Percentiles rank a stretch among this genome's conserved stretches.
phyloP scores from a whole-genome alignment of 352 stramenopile species.

The Phytophthora crassamura region DNA sequence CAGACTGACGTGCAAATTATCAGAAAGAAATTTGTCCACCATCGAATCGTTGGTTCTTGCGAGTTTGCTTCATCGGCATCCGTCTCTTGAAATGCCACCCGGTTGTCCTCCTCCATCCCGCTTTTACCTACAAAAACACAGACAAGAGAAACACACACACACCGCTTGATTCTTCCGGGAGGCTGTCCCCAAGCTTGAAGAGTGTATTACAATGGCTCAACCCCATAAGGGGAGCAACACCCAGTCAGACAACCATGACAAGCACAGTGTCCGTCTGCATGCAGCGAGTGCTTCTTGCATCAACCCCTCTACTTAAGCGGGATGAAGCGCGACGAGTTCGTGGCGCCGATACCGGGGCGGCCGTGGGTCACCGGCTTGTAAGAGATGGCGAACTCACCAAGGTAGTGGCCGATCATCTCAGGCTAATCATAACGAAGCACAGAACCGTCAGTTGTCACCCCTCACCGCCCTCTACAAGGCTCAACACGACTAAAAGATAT shows the following conservation, averaged over 20 bases:
- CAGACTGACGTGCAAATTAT: slow-evolving; percentile 92
- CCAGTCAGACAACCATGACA: slow-evolving; percentile 26
- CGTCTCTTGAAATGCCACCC: slow-evolving; percentile 12
- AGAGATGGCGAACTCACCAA: slow-evolving; percentile 99
- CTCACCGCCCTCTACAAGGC: neutral
- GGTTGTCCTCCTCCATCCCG: slow-evolving; percentile 15
- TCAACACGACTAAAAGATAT: slow-evolving; percentile 10
- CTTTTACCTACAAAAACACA: slow-evolving; percentile 20
- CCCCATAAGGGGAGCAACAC: slow-evolving; percentile 46
- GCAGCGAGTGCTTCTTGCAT: slow-evolving; percentile 16
- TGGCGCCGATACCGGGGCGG: slow-evolving; percentile 98
- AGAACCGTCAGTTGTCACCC: slow-evolving; percentile 31
- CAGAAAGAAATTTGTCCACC: slow-evolving; percentile 65
- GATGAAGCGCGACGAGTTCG: slow-evolving; percentile 99
- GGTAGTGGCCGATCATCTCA: slow-evolving; percentile 99
- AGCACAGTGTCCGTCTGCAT: slow-evolving; percentile 11
- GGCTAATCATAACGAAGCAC: slow-evolving; percentile 56
- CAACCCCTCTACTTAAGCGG: slow-evolving; percentile 95
- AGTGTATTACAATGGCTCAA: slow-evolving; percentile 90
- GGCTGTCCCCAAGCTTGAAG: slow-evolving; percentile 43
- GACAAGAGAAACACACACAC: slow-evolving; percentile 24
- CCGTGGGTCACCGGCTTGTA: slow-evolving; percentile 98
- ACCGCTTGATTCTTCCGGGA: slow-evolving; percentile 19
- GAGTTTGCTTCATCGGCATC: slow-evolving; percentile 64
- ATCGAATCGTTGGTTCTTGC: slow-evolving; percentile 62